Conservation (phyloP, 1,139 yeast genomes). For the Diutina neorugosa region DNA sequence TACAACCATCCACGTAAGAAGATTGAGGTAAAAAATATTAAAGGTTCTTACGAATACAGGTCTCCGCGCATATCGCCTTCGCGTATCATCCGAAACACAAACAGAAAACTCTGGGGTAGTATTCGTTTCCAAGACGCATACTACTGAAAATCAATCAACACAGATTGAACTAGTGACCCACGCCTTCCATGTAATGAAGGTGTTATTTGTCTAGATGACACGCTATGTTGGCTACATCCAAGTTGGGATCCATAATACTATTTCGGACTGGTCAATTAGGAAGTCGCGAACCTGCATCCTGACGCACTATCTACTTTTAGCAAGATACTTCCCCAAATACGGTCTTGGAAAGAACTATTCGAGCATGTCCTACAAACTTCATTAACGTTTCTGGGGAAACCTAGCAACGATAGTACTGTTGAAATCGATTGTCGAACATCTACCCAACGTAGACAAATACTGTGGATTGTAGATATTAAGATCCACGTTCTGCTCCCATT, state of each 20-base stretch:
- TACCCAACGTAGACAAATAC: too few species aligned
- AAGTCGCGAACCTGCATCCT: neutral
- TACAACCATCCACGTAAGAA: too few species aligned
- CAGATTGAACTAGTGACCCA: too few species aligned
- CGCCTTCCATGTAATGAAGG: neutral
- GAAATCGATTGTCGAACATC: neutral
- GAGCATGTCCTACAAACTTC: neutral
- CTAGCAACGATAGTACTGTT: neutral
- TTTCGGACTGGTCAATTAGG: neutral
- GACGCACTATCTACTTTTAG: neutral
- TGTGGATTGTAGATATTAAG: too few species aligned
- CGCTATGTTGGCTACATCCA: neutral
- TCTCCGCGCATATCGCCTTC: neutral
- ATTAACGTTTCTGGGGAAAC: neutral
- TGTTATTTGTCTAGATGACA: neutral
- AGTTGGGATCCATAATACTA: neutral
- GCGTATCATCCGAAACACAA: too few species aligned
- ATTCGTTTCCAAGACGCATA: too few species aligned
- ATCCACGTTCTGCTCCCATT: too few species aligned
- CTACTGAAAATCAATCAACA: too few species aligned
- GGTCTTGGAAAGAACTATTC: neutral
- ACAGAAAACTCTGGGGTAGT: too few species aligned
- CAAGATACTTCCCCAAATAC: neutral
- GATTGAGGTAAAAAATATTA: neutral
- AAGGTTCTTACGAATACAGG: too few species aligned